phyloP scores from a whole-genome alignment of 2,329 filamentous ascomycete species.

The Phialophora expanda region DNA sequence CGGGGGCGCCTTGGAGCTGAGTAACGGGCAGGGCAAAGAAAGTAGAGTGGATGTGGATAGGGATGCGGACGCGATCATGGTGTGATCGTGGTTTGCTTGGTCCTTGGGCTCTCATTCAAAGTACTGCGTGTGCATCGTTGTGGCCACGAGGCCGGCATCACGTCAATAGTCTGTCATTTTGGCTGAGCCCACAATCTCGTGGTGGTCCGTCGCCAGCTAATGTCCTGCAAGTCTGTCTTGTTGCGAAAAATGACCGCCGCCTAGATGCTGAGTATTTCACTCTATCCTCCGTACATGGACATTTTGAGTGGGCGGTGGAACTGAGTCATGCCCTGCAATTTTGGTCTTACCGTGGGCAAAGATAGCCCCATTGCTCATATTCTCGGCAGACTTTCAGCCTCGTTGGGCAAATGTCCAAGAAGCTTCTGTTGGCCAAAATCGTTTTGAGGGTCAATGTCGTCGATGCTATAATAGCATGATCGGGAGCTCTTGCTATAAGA shows the following conservation, averaged over 20 bases:
- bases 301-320: too few species aligned
- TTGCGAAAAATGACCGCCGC: background rate
- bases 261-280: too few species aligned
- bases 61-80: conserved; percentile 29
- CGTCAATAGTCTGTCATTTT: background rate
- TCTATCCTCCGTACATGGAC: too few species aligned
- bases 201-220: background rate
- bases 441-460: too few species aligned
- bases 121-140: background rate
- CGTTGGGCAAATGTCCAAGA: too few species aligned
- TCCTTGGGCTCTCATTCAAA: background rate
- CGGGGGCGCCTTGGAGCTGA: conserved; percentile 45
- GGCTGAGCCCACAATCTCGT: too few species aligned
- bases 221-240: background rate
- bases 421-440: too few species aligned
- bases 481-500: background rate
- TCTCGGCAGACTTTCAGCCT: too few species aligned
- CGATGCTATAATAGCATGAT: background rate
- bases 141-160: background rate
- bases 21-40: conserved; percentile 18
- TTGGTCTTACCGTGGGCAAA: background rate
- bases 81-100: conserved; percentile 9
- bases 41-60: conserved; percentile 7
- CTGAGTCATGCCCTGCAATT: background rate
- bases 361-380: too few species aligned